Conservation (phyloP, 768 basidiomycete genomes). For the Tulasnella sp. region DNA sequence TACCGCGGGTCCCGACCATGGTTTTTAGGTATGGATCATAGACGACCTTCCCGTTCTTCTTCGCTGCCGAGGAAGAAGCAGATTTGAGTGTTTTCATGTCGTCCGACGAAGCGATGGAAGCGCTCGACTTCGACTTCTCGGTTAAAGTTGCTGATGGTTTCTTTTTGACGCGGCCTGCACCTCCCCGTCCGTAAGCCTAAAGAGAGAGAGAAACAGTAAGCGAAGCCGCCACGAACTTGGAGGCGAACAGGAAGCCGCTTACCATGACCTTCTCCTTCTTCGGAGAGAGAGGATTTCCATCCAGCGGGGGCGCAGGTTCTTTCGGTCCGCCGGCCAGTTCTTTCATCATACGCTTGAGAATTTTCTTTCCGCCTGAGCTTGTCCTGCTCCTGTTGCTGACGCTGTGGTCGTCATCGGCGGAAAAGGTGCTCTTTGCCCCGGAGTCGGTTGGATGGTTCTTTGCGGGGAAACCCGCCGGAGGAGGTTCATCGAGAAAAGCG, state of each 20-base stretch:
- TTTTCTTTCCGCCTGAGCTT: background rate
- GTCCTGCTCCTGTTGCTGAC: background rate
- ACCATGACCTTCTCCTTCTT: constrained; percentile 3
- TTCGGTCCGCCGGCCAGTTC: background rate
- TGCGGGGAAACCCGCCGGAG: background rate
- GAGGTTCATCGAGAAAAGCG: background rate
- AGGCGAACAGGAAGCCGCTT: background rate
- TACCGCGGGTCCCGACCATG: background rate
- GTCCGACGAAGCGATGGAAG: background rate
- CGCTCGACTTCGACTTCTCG: background rate
- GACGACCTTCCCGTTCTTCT: background rate
- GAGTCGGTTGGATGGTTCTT: background rate
- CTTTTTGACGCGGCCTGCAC: background rate
- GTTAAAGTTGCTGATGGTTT: background rate
- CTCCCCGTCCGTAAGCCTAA: background rate
- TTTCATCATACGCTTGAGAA: constrained; percentile 3
- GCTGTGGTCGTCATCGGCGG: background rate
- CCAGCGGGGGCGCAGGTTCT: background rate
- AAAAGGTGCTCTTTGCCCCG: constrained; percentile 4
- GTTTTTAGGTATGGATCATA: constrained; percentile 1
- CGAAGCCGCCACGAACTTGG: background rate
- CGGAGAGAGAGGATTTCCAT: background rate
- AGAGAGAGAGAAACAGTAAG: background rate
- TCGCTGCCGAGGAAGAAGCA: background rate
- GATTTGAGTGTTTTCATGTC: background rate